Evolutionary conservation across 2,329 filamentous ascomycete species (phyloP), one percentile per base, ranked within the genome.

Genomic region (Xylaria arbuscula): DNA sequence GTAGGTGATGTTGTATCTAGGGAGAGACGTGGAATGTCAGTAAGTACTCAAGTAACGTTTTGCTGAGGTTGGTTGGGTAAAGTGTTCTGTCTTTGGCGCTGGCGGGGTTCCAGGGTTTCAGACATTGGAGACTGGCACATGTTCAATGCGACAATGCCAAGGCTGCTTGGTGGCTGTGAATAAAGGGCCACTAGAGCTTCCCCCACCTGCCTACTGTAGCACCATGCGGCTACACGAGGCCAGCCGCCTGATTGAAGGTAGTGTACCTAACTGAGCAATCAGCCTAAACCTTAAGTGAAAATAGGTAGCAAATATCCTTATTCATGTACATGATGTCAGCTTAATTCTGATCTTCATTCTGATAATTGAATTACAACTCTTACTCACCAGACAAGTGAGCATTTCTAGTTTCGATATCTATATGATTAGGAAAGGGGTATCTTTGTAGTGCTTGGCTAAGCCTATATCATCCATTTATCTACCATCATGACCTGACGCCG

Each of bases 71-170:
- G 28, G 13, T 28, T 51, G 36, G 36, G 36, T 38, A 38, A 13
- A 11, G 59, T 38, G 15, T 32, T 28, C 9, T 51, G 55, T 22
- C 22, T 38, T 51, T 60, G 28, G 62, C 62, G 58, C 62, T 72
- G 66, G 72, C 70, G 70, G 72, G 70, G 70, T 69, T 69, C 56
- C 60, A 56, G 50, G 51, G 59, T 67, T 67, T 67, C 59, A 70
- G 66, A 64, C 64, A 57, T 68, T 68, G 40, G 40, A 45, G 40
- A 45, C 45, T 60, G 57, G 64, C 63, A 63, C 47, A 66, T 67
- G 48, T 57, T 67, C 62, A 70, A 72, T 72, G 72, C 72, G 68
- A 72, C 68, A 32, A 11, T 7, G 7, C 48, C 48, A 51, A 32
- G 24, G 24, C 48, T 28, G 13, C 24, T n/a, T 11, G 28, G 48